A percentile compares a stretch with the other conserved stretches of the same genome.
These are phyloP conservation scores for Yamadazyma mexicana DNA, from an alignment of 1,139 yeast genomes.

Conservation along the genomic window DNA sequence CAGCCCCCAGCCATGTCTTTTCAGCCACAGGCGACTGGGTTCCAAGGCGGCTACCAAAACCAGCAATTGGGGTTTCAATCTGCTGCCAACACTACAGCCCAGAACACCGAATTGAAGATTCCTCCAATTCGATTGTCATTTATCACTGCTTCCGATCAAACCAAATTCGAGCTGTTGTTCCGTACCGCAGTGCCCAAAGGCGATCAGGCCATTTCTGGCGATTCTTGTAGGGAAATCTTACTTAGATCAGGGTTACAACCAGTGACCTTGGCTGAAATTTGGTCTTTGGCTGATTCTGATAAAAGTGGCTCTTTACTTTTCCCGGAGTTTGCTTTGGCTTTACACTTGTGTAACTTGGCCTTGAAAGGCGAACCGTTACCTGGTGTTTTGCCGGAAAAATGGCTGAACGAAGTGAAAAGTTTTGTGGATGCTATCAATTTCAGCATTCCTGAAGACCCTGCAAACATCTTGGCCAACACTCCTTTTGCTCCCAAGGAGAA, in stretches of 20 bases:
- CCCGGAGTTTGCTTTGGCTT: conserved; percentile 93
- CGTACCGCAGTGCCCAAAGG: conserved; percentile 75
- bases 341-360: conserved; percentile 81
- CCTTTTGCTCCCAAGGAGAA: conserved; percentile 40
- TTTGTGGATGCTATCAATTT: conserved; percentile 88
- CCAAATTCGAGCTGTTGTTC: conserved; percentile 80
- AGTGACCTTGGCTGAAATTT: conserved; percentile 76
- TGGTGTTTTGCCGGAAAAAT: conserved; percentile 62
- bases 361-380: conserved; percentile 81
- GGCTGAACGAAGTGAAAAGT: conserved; percentile 80
- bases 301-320: conserved; percentile 82
- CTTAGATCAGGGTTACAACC: conserved; percentile 80
- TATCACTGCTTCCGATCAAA: conserved; percentile 81
- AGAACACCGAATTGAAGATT: conserved; percentile 44
- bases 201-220: conserved; percentile 75
- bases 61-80: conserved; percentile 22
- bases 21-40: conserved; percentile 30
- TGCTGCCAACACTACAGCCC: conserved; percentile 24
- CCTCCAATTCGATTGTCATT: conserved; percentile 78
- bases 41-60: conserved; percentile 22
- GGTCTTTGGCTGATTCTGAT: conserved; percentile 88
- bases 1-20: conserved; percentile 24
- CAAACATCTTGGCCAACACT: conserved; percentile 43
- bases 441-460: conserved; percentile 63
- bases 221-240: conserved; percentile 74